A percentile compares a stretch with the other conserved stretches of the same genome.
These are phyloP conservation scores for Kodamaea sp. DNA, from an alignment of 1,139 yeast genomes.

Conservation along the genomic window DNA sequence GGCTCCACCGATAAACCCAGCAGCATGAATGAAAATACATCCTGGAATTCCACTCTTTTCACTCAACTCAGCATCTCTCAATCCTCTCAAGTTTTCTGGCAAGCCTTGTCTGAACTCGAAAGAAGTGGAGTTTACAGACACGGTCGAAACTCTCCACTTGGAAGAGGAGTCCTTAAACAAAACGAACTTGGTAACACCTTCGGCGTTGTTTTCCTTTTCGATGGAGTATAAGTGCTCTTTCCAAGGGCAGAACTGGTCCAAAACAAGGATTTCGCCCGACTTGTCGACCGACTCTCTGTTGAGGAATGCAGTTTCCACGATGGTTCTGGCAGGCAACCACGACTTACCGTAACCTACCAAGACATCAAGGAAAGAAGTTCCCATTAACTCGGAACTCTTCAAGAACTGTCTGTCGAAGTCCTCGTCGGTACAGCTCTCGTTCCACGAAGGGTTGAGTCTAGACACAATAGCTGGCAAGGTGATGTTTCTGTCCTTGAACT, in stretches of 20 bases:
- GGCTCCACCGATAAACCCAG: slow-evolving; percentile 97
- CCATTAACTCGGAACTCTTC: slow-evolving; percentile 81
- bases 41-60: slow-evolving; percentile 75
- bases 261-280: slow-evolving; percentile 71
- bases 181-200: slow-evolving; percentile 70
- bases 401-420: slow-evolving; percentile 67
- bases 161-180: slow-evolving; percentile 71
- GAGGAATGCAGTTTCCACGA: slow-evolving; percentile 70
- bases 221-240: slow-evolving; percentile 82
- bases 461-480: slow-evolving; percentile 78
- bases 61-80: slow-evolving; percentile 81
- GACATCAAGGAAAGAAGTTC: slow-evolving; percentile 67
- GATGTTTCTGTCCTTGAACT: slow-evolving; percentile 58
- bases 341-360: slow-evolving; percentile 76
- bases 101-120: slow-evolving; percentile 85
- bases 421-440: slow-evolving; percentile 61
- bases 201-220: slow-evolving; percentile 60
- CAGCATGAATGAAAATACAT: slow-evolving; percentile 91
- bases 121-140: slow-evolving; percentile 69
- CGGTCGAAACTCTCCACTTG: slow-evolving; percentile 91
- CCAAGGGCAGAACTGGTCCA: slow-evolving; percentile 87
- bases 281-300: slow-evolving; percentile 53
- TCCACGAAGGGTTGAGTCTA: slow-evolving; percentile 85
- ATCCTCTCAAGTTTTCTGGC: slow-evolving; percentile 92
- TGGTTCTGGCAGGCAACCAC: slow-evolving; percentile 87